These are phyloP conservation scores for Boletus austroedulis DNA, from an alignment of 1,284 basidiomycete species.

Conservation along the genomic window DNA sequence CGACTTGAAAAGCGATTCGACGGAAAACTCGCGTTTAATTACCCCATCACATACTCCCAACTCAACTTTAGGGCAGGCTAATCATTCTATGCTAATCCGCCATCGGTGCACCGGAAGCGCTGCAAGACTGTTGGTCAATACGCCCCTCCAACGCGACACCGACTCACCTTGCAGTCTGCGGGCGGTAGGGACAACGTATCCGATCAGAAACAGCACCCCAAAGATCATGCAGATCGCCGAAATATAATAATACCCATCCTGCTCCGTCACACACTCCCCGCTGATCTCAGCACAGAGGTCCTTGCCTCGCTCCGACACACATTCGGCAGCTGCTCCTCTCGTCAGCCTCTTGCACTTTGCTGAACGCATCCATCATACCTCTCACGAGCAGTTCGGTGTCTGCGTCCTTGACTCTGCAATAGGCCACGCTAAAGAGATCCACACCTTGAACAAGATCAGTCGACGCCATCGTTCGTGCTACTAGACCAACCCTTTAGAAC, in stretches of 20 bases:
- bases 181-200: constrained; percentile 83
- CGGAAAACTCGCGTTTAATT: constrained; percentile 30
- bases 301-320: constrained; percentile 89
- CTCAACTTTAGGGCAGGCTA: constrained; percentile 36
- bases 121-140: constrained; percentile 20
- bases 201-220: constrained; percentile 69
- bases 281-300: constrained; percentile 70
- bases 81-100: constrained; percentile 28
- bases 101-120: constrained; percentile 40
- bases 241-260: constrained; percentile 92
- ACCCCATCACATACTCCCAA: constrained; percentile 11
- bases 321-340: constrained; percentile 63
- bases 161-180: constrained; percentile 79
- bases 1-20: constrained; percentile 16
- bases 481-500: constrained; percentile 78
- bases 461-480: neutral
- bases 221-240: constrained; percentile 76
- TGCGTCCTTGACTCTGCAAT: constrained; percentile 66
- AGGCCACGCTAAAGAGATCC: constrained; percentile 81
- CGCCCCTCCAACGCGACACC: neutral
- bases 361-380: constrained; percentile 44
- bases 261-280: constrained; percentile 79
- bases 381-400: constrained; percentile 52
- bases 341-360: constrained; percentile 6
- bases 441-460: constrained; percentile 52